These are phyloP conservation scores for Thermomucor indicae-seudaticae DNA, from an alignment of 371 early-diverging fungal species.

Conservation along the genomic window DNA sequence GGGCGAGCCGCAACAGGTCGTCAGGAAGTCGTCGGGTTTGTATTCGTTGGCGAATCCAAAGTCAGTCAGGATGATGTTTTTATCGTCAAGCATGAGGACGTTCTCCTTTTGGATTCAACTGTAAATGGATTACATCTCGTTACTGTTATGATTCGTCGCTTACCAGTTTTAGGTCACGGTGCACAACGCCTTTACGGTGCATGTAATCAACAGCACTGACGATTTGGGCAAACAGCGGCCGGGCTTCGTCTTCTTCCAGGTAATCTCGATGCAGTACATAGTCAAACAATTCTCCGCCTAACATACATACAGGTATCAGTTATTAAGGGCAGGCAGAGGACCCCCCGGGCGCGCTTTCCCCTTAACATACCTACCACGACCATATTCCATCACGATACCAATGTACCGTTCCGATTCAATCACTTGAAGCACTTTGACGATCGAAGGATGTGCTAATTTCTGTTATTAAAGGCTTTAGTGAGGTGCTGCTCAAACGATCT, in stretches of 20 bases:
- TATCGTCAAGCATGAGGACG: slow-evolving; percentile 72
- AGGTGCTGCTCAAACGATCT: no score
- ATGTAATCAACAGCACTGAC: slow-evolving; percentile 87
- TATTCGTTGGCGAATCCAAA: slow-evolving; percentile 97
- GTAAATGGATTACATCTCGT: slow-evolving; percentile 33
- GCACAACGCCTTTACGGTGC: slow-evolving; percentile 87
- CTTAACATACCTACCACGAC: slow-evolving; percentile 81
- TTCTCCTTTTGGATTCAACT: slow-evolving; percentile 69
- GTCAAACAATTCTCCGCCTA: slow-evolving; percentile 95
- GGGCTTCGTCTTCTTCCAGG: slow-evolving; percentile 88
- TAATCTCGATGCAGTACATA: slow-evolving; percentile 91
- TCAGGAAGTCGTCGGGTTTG: slow-evolving; percentile 64
- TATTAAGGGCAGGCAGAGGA: background rate
- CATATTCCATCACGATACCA: slow-evolving; percentile 94
- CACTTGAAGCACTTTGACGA: slow-evolving; percentile 93
- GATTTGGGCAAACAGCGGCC: slow-evolving; percentile 92
- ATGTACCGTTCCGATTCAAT: slow-evolving; percentile 95
- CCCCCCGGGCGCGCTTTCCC: background rate
- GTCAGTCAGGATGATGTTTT: slow-evolving; percentile 91
- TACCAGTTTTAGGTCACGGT: slow-evolving; percentile 95
- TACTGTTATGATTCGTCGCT: background rate
- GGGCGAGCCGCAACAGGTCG: slow-evolving; percentile 91
- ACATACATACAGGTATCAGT: background rate
- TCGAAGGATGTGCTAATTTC: slow-evolving; percentile 82
- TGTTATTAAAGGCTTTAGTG: background rate